These are phyloP conservation scores for Sophora flavescens DNA, from an alignment of 306 rosid genomes.

Conservation along the genomic window DNA sequence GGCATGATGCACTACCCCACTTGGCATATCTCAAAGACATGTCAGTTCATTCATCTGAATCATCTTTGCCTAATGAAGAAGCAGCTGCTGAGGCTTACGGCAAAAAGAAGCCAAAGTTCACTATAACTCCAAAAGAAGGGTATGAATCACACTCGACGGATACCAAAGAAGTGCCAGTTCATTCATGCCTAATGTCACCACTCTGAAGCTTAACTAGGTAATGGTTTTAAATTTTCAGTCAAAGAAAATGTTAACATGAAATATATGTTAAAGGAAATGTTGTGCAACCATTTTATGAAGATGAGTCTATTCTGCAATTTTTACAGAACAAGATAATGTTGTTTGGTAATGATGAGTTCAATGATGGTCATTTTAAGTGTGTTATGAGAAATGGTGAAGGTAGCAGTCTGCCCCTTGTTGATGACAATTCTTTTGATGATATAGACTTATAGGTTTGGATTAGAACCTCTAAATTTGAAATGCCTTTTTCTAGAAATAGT, in stretches of 20 bases:
- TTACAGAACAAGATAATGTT: background rate
- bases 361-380: conserved; percentile 9
- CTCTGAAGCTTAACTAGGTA: conserved; percentile 25
- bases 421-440: conserved; percentile 40
- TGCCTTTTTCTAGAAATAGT: conserved; percentile 37
- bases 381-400: conserved; percentile 27
- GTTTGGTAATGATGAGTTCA: conserved; percentile 16
- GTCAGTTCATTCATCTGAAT: conserved; percentile 54
- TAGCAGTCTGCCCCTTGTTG: conserved; percentile 51
- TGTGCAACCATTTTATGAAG: conserved; percentile 18
- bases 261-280: background rate
- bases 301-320: conserved; percentile 20
- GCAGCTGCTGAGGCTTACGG: too few relatives aligned
- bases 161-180: too few relatives aligned
- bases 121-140: too few relatives aligned
- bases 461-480: conserved; percentile 51
- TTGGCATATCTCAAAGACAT: background rate
- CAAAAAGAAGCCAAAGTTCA: too few relatives aligned
- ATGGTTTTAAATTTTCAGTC: background rate
- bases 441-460: conserved; percentile 56
- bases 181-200: conserved; percentile 32
- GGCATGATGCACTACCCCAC: too few relatives aligned
- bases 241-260: conserved; percentile 28
- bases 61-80: conserved; percentile 48
- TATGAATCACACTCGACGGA: too few relatives aligned